phyloP scores from a whole-genome alignment of 2,329 filamentous ascomycete genomes.

The Diaporthe citri region DNA sequence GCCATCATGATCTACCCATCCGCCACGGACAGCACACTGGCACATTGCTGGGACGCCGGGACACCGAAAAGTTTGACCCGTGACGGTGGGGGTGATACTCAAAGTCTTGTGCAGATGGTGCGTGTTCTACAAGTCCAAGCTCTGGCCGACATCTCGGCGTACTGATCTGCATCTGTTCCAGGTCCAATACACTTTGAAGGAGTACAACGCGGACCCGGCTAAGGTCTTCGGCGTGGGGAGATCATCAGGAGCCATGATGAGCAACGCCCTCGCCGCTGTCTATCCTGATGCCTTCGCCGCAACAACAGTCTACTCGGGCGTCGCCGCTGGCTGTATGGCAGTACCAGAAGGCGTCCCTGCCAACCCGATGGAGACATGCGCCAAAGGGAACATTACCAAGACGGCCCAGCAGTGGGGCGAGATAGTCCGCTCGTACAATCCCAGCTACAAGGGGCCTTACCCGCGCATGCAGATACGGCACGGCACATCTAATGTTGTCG shows the following conservation, averaged over 20 bases:
- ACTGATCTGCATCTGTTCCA: neutral
- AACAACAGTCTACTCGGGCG: conserved; percentile 48
- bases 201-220: conserved; percentile 59
- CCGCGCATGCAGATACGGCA: conserved; percentile 73
- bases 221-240: conserved; percentile 62
- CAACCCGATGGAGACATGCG: neutral
- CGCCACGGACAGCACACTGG: conserved; percentile 7
- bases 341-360: neutral
- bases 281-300: conserved; percentile 50
- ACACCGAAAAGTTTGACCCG: conserved; percentile 35
- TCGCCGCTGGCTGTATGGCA: conserved; percentile 45
- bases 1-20: conserved; percentile 13
- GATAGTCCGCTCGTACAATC: conserved; percentile 37
- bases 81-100: neutral
- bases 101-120: conserved; percentile 14
- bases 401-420: neutral
- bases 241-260: conserved; percentile 56
- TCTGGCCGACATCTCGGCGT: neutral
- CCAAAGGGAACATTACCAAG: conserved; percentile 5
- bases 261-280: conserved; percentile 49
- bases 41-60: neutral
- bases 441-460: conserved; percentile 55
- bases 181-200: conserved; percentile 49
- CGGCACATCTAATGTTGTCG: conserved; percentile 62
- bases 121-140: fast-evolving